Evolutionary conservation across 345 rosid species (phyloP).

Genomic region (Eucalyptus caleyi): DNA sequence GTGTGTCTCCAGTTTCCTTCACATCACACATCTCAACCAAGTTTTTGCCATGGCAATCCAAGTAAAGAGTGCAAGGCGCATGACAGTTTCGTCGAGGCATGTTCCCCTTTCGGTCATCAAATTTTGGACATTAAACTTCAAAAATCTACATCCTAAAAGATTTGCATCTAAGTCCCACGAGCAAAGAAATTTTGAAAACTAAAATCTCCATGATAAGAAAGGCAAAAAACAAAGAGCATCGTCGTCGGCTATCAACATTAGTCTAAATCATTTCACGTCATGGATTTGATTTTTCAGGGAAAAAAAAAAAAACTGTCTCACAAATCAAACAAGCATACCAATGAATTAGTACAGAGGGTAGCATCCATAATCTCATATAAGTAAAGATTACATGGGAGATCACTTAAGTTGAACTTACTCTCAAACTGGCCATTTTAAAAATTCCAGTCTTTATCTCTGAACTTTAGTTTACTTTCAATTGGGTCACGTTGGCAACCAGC

Average conservation of each 20-base stretch:
- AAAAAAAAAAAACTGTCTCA: background rate
- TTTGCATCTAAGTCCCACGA: background rate
- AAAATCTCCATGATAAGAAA: background rate
- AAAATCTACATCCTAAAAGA: background rate
- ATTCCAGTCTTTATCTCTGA: background rate
- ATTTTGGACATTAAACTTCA: background rate
- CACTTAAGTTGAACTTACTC: background rate
- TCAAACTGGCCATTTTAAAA: background rate
- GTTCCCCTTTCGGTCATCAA: background rate
- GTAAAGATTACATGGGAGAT: background rate
- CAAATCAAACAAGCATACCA: background rate
- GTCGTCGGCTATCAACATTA: background rate
- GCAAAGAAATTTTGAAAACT: background rate
- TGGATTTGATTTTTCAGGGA: background rate
- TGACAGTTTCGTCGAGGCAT: background rate
- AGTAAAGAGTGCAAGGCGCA: background rate
- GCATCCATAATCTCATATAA: background rate
- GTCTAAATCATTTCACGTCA: background rate
- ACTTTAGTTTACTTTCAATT: background rate
- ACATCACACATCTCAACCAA: background rate
- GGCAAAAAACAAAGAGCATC: background rate
- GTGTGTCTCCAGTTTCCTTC: background rate
- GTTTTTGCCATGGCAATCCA: background rate
- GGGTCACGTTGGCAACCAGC: background rate
- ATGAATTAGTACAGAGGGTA: background rate